These are phyloP conservation scores for Neonectria sp. DNA, from an alignment of 2,329 filamentous ascomycete genomes.

Conservation along the genomic window DNA sequence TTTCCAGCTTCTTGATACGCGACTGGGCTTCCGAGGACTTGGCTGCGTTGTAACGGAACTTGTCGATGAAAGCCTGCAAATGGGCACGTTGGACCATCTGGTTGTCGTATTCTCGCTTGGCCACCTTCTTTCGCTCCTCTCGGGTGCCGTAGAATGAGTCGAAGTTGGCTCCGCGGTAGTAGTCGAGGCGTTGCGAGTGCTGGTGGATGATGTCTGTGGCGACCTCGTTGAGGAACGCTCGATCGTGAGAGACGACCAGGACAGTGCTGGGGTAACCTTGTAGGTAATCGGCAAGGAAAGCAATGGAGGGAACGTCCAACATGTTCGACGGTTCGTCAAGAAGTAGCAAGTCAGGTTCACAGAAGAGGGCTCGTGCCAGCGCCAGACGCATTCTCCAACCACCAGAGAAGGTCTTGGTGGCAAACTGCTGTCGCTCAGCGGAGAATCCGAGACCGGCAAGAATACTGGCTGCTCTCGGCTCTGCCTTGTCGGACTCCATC, in stretches of 20 bases:
- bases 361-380: slow-evolving; percentile 94
- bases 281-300: slow-evolving; percentile 96
- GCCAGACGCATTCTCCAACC: slow-evolving; percentile 99
- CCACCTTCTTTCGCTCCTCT: slow-evolving; percentile 96
- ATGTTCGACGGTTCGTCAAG: slow-evolving; percentile 99
- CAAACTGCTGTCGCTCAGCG: slow-evolving; percentile 88
- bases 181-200: slow-evolving; percentile 96
- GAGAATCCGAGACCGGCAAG: slow-evolving; percentile 98
- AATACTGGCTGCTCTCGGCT: slow-evolving; percentile 95
- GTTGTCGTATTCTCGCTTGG: slow-evolving; percentile 97
- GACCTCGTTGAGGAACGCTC: slow-evolving; percentile 98
- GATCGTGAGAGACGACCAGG: slow-evolving; percentile 97
- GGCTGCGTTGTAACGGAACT: slow-evolving; percentile 98
- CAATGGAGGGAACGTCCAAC: slow-evolving; percentile 99
- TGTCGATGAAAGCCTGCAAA: slow-evolving; percentile 98
- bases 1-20: slow-evolving; percentile 98
- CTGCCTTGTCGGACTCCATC: slow-evolving; percentile 99
- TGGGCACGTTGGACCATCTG: slow-evolving; percentile 96
- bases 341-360: slow-evolving; percentile 94
- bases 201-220: slow-evolving; percentile 99
- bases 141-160: slow-evolving; percentile 97
- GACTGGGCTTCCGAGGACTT: slow-evolving; percentile 99
- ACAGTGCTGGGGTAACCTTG: slow-evolving; percentile 95
- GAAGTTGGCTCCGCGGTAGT: slow-evolving; percentile 98
- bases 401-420: slow-evolving; percentile 98